phyloP scores from a whole-genome alignment of 495 filamentous ascomycete genomes.

The Talaromyces wortmannii region DNA sequence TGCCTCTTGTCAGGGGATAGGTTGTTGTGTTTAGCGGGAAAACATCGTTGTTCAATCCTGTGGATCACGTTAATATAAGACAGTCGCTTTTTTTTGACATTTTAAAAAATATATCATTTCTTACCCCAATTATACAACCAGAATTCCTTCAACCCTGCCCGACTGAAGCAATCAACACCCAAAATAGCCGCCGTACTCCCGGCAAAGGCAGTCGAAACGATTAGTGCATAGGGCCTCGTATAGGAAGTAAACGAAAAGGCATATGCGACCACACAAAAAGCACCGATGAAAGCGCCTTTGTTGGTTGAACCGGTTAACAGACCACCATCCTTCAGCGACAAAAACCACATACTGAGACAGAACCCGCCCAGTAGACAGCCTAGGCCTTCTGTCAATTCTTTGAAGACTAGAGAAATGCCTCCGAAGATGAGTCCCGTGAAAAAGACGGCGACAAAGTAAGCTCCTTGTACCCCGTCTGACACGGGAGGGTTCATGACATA shows the following conservation, averaged over 20 bases:
- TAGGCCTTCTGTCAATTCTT: slow-evolving; percentile 79
- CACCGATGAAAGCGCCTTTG: slow-evolving; percentile 69
- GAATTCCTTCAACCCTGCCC: slow-evolving; percentile 88
- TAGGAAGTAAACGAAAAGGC: slow-evolving; percentile 71
- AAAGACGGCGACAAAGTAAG: slow-evolving; percentile 75
- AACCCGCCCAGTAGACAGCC: slow-evolving; percentile 86
- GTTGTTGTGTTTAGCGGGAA: slow-evolving; percentile 70
- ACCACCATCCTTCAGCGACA: slow-evolving; percentile 71
- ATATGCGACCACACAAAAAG: slow-evolving; percentile 60
- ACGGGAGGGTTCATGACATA: slow-evolving; percentile 87
- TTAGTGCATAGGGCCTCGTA: slow-evolving; percentile 71
- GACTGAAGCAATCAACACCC: slow-evolving; percentile 86
- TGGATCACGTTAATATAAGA: too few species aligned
- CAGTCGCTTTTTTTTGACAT: too few species aligned
- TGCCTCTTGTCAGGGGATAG: slow-evolving; percentile 83
- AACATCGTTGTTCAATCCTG: slow-evolving; percentile 66
- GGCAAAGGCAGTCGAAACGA: slow-evolving; percentile 68
- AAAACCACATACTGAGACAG: slow-evolving; percentile 84
- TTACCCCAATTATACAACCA: slow-evolving; percentile 91
- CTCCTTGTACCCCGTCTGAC: slow-evolving; percentile 71
- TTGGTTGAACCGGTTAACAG: slow-evolving; percentile 53
- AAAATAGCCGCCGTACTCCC: slow-evolving; percentile 73
- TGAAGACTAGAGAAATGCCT: slow-evolving; percentile 68
- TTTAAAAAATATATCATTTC: slow-evolving; percentile 7
- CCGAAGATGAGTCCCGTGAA: slow-evolving; percentile 75